Conservation (phyloP, 1,284 basidiomycete genomes). For the Lentinula novae-zelandiae region DNA sequence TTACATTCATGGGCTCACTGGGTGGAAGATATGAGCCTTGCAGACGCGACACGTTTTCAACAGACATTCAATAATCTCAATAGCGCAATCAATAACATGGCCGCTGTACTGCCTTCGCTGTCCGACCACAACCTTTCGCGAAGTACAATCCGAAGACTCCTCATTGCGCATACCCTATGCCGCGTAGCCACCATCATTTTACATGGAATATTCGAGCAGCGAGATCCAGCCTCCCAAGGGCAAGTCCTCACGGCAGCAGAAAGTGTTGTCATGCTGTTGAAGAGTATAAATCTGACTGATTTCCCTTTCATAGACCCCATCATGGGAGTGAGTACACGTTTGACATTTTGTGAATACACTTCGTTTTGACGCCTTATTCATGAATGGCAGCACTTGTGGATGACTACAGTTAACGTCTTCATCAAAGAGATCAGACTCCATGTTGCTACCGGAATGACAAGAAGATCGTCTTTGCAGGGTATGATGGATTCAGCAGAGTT, state of each 20-base stretch:
- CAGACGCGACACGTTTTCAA: constrained; percentile 13
- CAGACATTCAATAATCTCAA: constrained; percentile 7
- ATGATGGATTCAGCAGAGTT: constrained; percentile 7
- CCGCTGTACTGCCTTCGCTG: constrained; percentile 4
- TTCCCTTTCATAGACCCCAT: constrained; percentile 22
- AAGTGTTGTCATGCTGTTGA: constrained; percentile 7
- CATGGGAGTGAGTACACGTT: constrained; percentile 19
- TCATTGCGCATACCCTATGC: constrained; percentile 9
- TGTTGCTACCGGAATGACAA: not conserved
- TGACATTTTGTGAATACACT: too few species aligned
- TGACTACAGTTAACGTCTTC: constrained; percentile 18
- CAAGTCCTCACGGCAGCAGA: constrained; percentile 7
- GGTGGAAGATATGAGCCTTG: constrained; percentile 9
- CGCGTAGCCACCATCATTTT: constrained; percentile 8
- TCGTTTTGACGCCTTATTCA: not conserved
- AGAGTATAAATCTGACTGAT: constrained; percentile 9
- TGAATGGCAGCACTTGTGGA: constrained; percentile 17
- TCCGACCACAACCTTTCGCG: not conserved
- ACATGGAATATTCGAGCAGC: constrained; percentile 6
- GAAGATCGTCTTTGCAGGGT: constrained; percentile 6
- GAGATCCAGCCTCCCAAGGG: constrained; percentile 6
- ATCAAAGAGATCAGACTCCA: constrained; percentile 13
- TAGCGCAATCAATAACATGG: constrained; percentile 7
- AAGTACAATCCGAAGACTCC: not conserved
- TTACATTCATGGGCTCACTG: too few species aligned